Evolutionary conservation across 2,329 filamentous ascomycete genomes (phyloP), one percentile per base, ranked within the genome.

Genomic region (Boeremia exigua): DNA sequence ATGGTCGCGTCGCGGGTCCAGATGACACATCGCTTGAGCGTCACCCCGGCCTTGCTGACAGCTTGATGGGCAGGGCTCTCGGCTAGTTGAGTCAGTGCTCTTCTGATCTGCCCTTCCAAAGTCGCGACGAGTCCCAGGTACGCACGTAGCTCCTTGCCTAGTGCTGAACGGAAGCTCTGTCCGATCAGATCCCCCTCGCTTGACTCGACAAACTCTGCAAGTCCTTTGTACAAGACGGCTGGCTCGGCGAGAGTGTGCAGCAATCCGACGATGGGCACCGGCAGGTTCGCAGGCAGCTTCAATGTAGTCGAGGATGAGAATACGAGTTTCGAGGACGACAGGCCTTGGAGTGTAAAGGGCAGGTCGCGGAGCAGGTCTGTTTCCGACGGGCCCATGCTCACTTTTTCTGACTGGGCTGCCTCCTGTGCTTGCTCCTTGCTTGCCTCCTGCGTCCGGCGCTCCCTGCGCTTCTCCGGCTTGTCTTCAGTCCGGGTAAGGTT

Each of bases 1-100:
- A 98, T 96, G 1, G 95, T 99, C 6, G 95, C 92, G 75, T 99
- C 96, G 64, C 94, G 86, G 8, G 93, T 98, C 96, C 96, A 99
- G 23, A 99, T 90, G 2, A 99, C 90, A 67, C 94, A 98, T 72
- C 95, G 84, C 75, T 98, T 98, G 46, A 99, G 80, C 0, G 95
- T 99, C 12, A 99, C 94, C 1, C 93, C 92, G 0, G 91, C 88
- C 67, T 93, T 95, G 6, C 91, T 89, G 48, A 96, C 86, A 1
- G 89, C 88, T 39, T 85, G 84, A 42, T 88, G 83, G 2, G 89
- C 86, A 4, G 85, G 84, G 2, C 81, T 79, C 47, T 89, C 86
- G 60, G 91, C 86, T n/a, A 95, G 79, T 7, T 88, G 86, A 5
- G 88, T 83, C 44, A 98, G 78, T 1, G 93, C 92, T 59, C 90